A percentile compares a stretch with the other conserved stretches of the same genome.
phyloP scores from a whole-genome alignment of 805 yeast species.

The Tanozyma kutaoensis region DNA sequence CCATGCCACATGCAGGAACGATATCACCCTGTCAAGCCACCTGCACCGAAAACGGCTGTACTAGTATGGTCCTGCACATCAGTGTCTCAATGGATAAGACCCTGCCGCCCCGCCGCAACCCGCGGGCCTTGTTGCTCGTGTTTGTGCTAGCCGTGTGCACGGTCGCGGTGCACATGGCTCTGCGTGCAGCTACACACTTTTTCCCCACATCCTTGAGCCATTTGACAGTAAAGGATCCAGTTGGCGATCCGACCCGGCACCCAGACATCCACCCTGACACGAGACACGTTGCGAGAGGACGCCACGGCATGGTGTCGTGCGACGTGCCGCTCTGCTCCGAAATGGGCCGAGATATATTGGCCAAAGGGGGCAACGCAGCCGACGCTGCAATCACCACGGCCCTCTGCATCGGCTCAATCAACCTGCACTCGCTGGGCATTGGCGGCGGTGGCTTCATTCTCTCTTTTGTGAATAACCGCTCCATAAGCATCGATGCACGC shows the following conservation, averaged over 20 bases:
- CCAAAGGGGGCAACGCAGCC: conserved; percentile 67
- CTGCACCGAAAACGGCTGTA: too few species aligned
- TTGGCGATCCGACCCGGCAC: conserved; percentile 8
- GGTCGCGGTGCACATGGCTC: too few species aligned
- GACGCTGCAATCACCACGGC: conserved; percentile 89
- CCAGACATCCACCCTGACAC: conserved; percentile 32
- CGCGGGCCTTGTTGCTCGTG: too few species aligned
- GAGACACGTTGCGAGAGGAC: conserved; percentile 24
- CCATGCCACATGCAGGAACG: too few species aligned
- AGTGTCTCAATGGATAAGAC: too few species aligned
- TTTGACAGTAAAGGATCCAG: conserved; percentile 6
- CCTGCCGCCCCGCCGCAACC: too few species aligned
- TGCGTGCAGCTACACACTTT: too few species aligned
- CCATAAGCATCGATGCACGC: conserved; percentile 59
- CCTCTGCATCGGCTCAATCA: conserved; percentile 74
- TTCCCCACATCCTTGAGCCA: too few species aligned
- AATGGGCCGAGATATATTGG: conserved; percentile 44
- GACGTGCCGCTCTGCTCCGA: conserved; percentile 53
- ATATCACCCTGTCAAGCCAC: too few species aligned
- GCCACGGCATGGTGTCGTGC: conserved; percentile 50
- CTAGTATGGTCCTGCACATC: too few species aligned
- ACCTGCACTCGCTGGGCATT: conserved; percentile 76
- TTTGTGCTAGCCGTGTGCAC: too few species aligned
- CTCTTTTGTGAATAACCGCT: too few species aligned
- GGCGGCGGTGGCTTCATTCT: conserved; percentile 85